Base-by-base conservation (phyloP, 2,329 filamentous ascomycete genomes). In the Aspergillus latus region DNA sequence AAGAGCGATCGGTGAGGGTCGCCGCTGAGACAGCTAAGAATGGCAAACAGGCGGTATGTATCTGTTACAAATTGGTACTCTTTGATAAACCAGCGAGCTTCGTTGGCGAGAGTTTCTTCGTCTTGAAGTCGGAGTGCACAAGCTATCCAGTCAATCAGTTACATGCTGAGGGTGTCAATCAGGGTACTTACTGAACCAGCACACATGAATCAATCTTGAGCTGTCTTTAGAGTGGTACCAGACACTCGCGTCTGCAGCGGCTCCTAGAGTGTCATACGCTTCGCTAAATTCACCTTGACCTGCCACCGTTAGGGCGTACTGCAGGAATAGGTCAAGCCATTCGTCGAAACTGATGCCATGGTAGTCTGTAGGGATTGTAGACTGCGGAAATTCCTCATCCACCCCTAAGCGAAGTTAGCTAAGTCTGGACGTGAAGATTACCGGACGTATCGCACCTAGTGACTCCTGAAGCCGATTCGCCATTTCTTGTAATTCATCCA, bases 281-380 rank as follows among this genome's bases (percentile, higher is more conserved):
- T 90, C 87, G 42, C 87, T 81, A 11, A 83, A 78, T 47, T 88
- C 84, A 34, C 86, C 86, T 16, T 81, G 77, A 42, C 85, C 83
- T 6, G 92, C 89, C 32, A 94, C 82, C 4, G 87, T 80, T 47
- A 97, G 80, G 2, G 92, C 89, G 69, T 95, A 95, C 66, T 94
- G 89, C 36, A 95, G 82, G 69, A 99, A 96, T 0, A 96, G 81
- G 63, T 95, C 89, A 2, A 97, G 82, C 94, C 94, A 99, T 46
- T 86, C 82, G 56, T 87, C 80, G 68, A 97, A 96, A 0, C 86
- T 78, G 46, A 97, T 89, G 6, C 88, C 89, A 62, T 90, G 87
- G 68, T 91, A 92, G 57, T 82, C 79, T 46, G 73, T 72, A 2
- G 83, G 82, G 37, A 80, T 70, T 13, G 66, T 68, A 10, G 66